Base-by-base conservation (phyloP, 2,329 filamentous ascomycete species). In the Arthrocladium fulminans region DNA sequence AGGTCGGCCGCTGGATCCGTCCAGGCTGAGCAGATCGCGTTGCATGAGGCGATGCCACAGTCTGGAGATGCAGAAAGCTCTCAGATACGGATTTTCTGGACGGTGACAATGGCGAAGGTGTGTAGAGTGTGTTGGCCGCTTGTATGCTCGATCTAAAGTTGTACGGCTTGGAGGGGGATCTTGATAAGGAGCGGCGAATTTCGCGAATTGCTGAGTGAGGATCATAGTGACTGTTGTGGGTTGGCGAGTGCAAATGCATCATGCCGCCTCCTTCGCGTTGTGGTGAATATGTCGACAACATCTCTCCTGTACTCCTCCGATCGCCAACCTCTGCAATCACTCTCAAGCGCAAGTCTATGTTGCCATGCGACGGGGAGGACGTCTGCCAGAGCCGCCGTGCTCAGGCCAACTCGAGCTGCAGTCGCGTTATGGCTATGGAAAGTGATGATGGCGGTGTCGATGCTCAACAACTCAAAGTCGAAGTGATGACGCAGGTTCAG, bases 181-280 rank as follows among this genome's bases (percentile, higher is more conserved):
- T 80, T 49, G 89, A 96, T 54, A 96, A 75, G 22, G 90, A 95
- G 58, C 88, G 85, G 56, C 89, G 79, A 50, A 96, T 74, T 60
- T 88, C 86, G 62, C 87, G 80, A 54, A 95, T 85, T 51, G 86
- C 83, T 44, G 86, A 81, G 53, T 85, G 83, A 55, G 87, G 81
- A 70, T 94, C 86, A 60, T 90, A 84, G 65, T 87, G 86, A 53
- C 81, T 80, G 60, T 81, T 80, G 60, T 86, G 82, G 41, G 86
- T 90, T 50, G 90, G 89, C 53, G 89, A 95, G 55, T 88, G 83
- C 59, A 95, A 75, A 61, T 92, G 88, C 60, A 94, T 75, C 51
- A 86, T 90, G 61, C 86, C 86, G 63, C 86, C 84, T 42, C 67
- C 67, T 63, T 72, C 69, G 51, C 67, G 69, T 59, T 73, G 70